phyloP scores from a whole-genome alignment of 164 flowering plant species.

The Vitis amurensis region DNA sequence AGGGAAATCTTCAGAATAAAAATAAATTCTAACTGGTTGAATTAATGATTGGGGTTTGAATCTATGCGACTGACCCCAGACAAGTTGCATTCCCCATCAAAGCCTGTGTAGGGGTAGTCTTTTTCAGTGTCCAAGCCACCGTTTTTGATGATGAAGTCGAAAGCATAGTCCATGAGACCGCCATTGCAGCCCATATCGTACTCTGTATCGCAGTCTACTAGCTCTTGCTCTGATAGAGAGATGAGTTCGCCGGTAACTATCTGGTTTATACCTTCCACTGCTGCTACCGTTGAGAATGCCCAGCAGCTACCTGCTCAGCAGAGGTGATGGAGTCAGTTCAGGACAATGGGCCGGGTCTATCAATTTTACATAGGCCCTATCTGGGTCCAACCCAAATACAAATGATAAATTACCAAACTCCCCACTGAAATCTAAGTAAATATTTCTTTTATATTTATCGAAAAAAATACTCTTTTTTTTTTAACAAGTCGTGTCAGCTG shows the following conservation, averaged over 20 bases:
- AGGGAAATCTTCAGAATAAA: neutral
- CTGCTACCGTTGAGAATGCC: slow-evolving; percentile 93
- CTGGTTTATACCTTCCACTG: slow-evolving; percentile 88
- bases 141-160: slow-evolving; percentile 74
- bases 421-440: no score
- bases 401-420: no score
- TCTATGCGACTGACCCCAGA: slow-evolving; percentile 36
- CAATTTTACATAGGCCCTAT: no score
- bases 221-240: slow-evolving; percentile 87
- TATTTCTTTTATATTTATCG: no score
- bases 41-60: no score
- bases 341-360: neutral
- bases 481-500: no score
- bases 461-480: no score
- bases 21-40: neutral
- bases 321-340: neutral
- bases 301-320: slow-evolving; percentile 68
- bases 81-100: slow-evolving; percentile 54
- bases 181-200: slow-evolving; percentile 84
- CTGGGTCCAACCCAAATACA: no score
- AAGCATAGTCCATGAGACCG: slow-evolving; percentile 96
- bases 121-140: slow-evolving; percentile 84
- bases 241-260: slow-evolving; percentile 69
- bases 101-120: slow-evolving; percentile 75
- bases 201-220: slow-evolving; percentile 78